phyloP scores from a whole-genome alignment of 2,329 filamentous ascomycete species.

The Colletotrichum eremochloae region DNA sequence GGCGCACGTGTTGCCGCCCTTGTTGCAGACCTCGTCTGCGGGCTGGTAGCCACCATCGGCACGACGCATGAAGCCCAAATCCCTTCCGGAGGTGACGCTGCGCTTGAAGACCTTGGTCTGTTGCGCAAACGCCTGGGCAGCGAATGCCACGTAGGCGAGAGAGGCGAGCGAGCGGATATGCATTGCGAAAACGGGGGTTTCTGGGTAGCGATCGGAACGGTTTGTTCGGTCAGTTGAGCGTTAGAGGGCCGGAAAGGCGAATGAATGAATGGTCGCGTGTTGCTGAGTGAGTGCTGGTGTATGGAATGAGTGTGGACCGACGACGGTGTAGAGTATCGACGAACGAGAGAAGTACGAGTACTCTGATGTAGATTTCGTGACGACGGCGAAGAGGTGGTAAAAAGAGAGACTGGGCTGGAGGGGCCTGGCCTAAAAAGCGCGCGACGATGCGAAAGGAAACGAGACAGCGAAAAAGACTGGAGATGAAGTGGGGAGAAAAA shows the following conservation, averaged over 20 bases:
- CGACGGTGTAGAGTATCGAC: conserved; percentile 25
- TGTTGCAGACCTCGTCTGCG: conserved; percentile 61
- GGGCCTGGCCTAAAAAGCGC: conserved; percentile 38
- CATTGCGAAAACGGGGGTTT: conserved; percentile 32
- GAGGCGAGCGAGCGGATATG: conserved; percentile 43
- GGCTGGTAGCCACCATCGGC: conserved; percentile 63
- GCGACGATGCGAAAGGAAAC: conserved; percentile 27
- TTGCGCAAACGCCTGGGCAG: conserved; percentile 40
- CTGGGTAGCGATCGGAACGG: conserved; percentile 21
- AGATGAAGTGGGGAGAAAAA: conserved; percentile 39
- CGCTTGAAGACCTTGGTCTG: conserved; percentile 50
- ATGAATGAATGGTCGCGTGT: background rate
- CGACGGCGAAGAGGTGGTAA: conserved; percentile 6
- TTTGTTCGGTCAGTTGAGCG: conserved; percentile 9
- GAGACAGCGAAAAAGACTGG: conserved; percentile 41
- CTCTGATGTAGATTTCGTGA: conserved; percentile 24
- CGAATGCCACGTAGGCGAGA: conserved; percentile 42
- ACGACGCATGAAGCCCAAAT: conserved; percentile 59
- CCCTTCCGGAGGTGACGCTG: conserved; percentile 51
- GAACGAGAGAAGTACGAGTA: conserved; percentile 30
- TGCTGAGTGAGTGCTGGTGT: conserved; percentile 13
- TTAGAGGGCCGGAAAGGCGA: background rate
- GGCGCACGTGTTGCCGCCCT: conserved; percentile 63
- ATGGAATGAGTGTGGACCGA: conserved; percentile 32
- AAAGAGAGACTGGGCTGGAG: conserved; percentile 39